Evolutionary conservation across 208 protist species (phyloP).

Genomic region (Wallacemonas sp.): DNA sequence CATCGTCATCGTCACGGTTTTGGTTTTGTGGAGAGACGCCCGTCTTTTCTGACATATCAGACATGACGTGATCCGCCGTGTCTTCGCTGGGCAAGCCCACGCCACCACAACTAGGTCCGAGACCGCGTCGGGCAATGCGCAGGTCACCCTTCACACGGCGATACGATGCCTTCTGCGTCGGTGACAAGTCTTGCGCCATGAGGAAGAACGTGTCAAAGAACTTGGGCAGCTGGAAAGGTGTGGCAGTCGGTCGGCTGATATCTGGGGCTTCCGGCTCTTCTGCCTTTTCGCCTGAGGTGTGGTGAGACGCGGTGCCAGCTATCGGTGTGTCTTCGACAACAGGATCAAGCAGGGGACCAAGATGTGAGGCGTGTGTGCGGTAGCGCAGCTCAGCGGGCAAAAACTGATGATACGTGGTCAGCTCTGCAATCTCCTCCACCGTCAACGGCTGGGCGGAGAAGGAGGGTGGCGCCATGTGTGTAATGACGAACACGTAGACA

Average conservation of each 20-base stretch:
- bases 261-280: too few species aligned
- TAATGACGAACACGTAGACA: slow-evolving; percentile 65
- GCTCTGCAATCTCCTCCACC: slow-evolving; percentile 34
- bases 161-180: slow-evolving; percentile 37
- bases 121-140: slow-evolving; percentile 8
- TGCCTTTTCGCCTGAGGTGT: not conserved
- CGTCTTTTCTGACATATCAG: not conserved
- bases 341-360: slow-evolving; percentile 41
- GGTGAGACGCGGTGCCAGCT: too few species aligned
- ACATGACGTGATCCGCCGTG: too few species aligned
- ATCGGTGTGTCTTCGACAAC: not conserved
- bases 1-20: not conserved
- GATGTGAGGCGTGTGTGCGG: slow-evolving; percentile 66
- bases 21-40: not conserved
- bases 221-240: slow-evolving; percentile 13
- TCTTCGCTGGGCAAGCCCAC: not conserved
- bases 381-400: slow-evolving; percentile 42
- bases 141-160: slow-evolving; percentile 20
- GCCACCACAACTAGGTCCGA: not conserved
- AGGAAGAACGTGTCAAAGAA: slow-evolving; percentile 69
- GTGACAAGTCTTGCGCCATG: slow-evolving; percentile 46
- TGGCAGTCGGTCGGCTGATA: too few species aligned
- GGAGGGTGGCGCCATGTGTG: slow-evolving; percentile 42
- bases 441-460: slow-evolving; percentile 29
- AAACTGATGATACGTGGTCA: slow-evolving; percentile 37